Evolutionary conservation across 176 grass and related monocot species (phyloP), one percentile per base, ranked within the genome.

Genomic region (Urochloa ruziziensis): DNA sequence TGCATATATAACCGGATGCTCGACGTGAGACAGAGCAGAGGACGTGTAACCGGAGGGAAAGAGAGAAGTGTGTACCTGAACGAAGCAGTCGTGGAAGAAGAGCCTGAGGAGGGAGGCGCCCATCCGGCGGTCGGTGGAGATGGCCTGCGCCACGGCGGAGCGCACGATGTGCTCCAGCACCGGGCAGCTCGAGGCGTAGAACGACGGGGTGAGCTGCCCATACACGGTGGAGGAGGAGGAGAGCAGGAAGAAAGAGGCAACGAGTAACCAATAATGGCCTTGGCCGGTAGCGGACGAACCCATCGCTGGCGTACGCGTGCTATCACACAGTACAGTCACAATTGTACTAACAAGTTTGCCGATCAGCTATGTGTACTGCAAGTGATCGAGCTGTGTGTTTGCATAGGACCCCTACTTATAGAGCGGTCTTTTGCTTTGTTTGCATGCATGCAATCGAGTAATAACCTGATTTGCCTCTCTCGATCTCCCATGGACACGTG

Each of bases 61-160:
- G 16, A 46, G 13, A 14, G 4, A 6, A 2, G n/a, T 18, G 13
- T 0, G 62, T 72, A 91, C 92, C n/a, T 84, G 88, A 40, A 94
- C 90, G 46, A 94, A 94, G 82, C 90, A 94, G 74, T 94, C 89
- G 30, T 94, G 92, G 80, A 94, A 94, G 83, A 87, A 84, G 84
- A 94, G 89, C 51, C 90, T 74, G 37, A 95, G 46, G 53, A 95
- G 89, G 62, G 93, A 92, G 2, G 93, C 90, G 21, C 93, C 93
- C 59, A 92, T 85, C 27, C 87, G 84, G 35, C 47, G 67, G 17
- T 92, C 93, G 29, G 7, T 25, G 23, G n/a, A 19, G 19, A 95
- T 14, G 32, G 79, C 75, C 53, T 5, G 23, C 36, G 23, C 30
- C 93, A 95, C 77, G 52, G 67, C 33, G 21, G 39, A 3, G 7